Evolutionary conservation across 805 yeast species (phyloP), one percentile per base, ranked within the genome.

Genomic region (Candida quercuum): DNA sequence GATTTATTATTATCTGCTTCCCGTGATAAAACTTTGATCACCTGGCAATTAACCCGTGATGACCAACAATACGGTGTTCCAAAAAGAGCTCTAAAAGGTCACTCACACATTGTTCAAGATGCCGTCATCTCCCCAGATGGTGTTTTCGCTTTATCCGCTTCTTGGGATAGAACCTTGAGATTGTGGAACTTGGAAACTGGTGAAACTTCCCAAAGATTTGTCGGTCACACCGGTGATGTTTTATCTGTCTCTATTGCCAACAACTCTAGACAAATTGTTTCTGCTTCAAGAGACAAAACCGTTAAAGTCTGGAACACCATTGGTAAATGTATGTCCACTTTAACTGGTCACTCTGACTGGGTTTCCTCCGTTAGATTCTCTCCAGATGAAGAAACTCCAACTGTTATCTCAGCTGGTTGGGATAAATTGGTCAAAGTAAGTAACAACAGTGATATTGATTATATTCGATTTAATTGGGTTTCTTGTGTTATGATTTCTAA

Each of bases 141-240:
- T 70, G 80, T 82, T 64, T 91, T 80, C 78, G 98, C 97, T 64
- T 76, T 93, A 69, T 93, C 99, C 51, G 96, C 95, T 63, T 93
- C 99, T 61, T 93, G 99, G 99, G 99, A 93, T 72, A 87, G 85
- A 78, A 89, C 99, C 65, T 78, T 94, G 69, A 91, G 98, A 80
- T 82, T 93, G 66, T 93, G 99, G 99, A 88, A 87, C 70, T 78
- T 93, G 61, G 81, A 81, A 67, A 77, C 89, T 60, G 99, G 98
- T 77, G 86, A 80, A 71, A 81, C 88, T 64, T 76, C 88, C 69
- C 79, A 79, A 68, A 89, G 96, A 76, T 93, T 91, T 67, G 95
- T 83, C 57, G 99, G 99, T 64, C 99, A 93, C 94, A 79, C 78
- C 56, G 86, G 88, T 64, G 99, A 93, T 70, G 99, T 93, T 56